Evolutionary conservation across 345 rosid species (phyloP).

Genomic region (Noccaea bulbosa): DNA sequence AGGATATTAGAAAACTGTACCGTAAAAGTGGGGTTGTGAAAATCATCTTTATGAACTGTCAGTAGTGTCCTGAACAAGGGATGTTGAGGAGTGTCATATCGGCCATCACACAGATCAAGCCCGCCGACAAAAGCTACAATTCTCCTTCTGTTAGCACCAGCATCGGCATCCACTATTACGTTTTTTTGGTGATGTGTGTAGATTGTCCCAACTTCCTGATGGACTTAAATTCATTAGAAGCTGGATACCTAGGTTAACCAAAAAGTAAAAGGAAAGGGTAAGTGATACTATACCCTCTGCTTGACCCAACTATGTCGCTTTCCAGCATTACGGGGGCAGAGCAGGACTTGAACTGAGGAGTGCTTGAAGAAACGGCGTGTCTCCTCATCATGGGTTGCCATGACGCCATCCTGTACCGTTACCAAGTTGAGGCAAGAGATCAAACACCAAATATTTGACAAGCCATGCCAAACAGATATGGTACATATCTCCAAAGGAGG

Average conservation of each 20-base stretch:
- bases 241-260: not conserved
- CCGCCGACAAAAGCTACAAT: slow-evolving; percentile 75
- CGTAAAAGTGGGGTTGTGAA: slow-evolving; percentile 58
- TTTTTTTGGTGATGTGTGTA: slow-evolving; percentile 82
- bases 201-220: slow-evolving; percentile 76
- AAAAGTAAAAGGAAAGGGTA: not conserved
- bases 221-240: slow-evolving; percentile 7
- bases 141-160: slow-evolving; percentile 63
- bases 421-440: slow-evolving; percentile 14
- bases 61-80: slow-evolving; percentile 58
- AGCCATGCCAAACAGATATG: slow-evolving; percentile 2
- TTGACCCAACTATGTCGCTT: slow-evolving; percentile 88
- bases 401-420: slow-evolving; percentile 77
- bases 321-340: slow-evolving; percentile 94
- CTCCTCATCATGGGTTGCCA: slow-evolving; percentile 98
- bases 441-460: not conserved
- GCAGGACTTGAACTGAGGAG: slow-evolving; percentile 92
- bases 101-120: slow-evolving; percentile 69
- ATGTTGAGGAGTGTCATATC: slow-evolving; percentile 72
- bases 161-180: slow-evolving; percentile 76
- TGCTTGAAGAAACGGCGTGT: slow-evolving; percentile 91
- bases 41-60: slow-evolving; percentile 64
- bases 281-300: slow-evolving; percentile 64
- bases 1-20: slow-evolving; percentile 47
- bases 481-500: slow-evolving; percentile 1